Evolutionary conservation across 2,329 filamentous ascomycete genomes (phyloP).

Genomic region (Beauveria sp.): DNA sequence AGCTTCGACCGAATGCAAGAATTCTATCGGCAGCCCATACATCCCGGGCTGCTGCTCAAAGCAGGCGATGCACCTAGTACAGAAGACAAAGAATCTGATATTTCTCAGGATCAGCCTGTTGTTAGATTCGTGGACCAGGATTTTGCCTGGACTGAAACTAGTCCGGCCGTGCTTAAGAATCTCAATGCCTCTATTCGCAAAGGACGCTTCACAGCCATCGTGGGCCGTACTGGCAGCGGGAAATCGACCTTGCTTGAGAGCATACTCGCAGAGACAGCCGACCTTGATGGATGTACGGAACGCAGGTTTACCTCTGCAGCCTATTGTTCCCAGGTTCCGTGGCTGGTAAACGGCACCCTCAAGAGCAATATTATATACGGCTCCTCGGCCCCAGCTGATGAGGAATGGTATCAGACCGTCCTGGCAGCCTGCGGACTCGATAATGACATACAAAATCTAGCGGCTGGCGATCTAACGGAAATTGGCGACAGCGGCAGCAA

Average conservation of each 20-base stretch:
- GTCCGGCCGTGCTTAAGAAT: not conserved
- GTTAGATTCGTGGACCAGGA: not conserved
- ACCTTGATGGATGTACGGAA: not conserved
- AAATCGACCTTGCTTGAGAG: conserved; percentile 14
- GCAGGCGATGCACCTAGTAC: too few species aligned
- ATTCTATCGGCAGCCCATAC: conserved; percentile 7
- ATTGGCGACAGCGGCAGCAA: not conserved
- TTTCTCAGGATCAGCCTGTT: not conserved
- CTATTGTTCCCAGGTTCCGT: conserved; percentile 16
- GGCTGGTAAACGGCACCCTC: conserved; percentile 14
- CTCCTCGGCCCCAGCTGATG: not conserved
- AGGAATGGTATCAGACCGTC: conserved; percentile 13
- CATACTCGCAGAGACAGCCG: conserved; percentile 13
- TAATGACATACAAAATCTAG: conserved; percentile 11
- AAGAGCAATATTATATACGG: conserved; percentile 12
- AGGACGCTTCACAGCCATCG: not conserved
- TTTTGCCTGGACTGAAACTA: not conserved
- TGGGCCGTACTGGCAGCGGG: conserved; percentile 13
- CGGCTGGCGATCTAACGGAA: conserved; percentile 9
- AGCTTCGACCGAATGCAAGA: conserved; percentile 19
- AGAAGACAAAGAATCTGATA: not conserved
- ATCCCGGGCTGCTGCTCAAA: not conserved
- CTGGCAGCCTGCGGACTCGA: conserved; percentile 12
- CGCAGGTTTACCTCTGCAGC: conserved; percentile 2
- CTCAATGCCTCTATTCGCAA: not conserved